Evolutionary conservation across 2,329 filamentous ascomycete species (phyloP).

Genomic region (Ascochyta clinopodiicola): DNA sequence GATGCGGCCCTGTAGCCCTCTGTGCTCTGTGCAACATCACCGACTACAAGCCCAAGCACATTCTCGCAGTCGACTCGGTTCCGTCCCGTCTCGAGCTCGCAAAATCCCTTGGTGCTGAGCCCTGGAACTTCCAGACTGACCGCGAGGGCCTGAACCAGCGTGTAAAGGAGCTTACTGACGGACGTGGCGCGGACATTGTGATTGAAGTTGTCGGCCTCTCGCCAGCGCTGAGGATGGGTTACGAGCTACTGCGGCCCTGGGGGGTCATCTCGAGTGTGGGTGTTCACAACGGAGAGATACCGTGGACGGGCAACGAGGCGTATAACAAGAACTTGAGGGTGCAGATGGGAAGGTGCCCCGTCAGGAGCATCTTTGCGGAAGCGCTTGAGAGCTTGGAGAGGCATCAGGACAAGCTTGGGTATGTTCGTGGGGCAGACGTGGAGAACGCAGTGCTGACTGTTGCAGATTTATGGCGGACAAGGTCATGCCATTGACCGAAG

Average conservation of each 20-base stretch:
- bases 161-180: slow-evolving; percentile 76
- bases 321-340: slow-evolving; percentile 59
- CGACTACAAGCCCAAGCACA: slow-evolving; percentile 75
- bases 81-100: slow-evolving; percentile 77
- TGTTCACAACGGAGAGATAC: slow-evolving; percentile 58
- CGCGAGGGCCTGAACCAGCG: slow-evolving; percentile 69
- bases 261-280: slow-evolving; percentile 57
- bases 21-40: slow-evolving; percentile 81
- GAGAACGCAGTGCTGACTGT: slow-evolving; percentile 2
- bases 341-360: slow-evolving; percentile 59
- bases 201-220: slow-evolving; percentile 63
- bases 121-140: slow-evolving; percentile 77
- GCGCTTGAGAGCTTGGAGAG: slow-evolving; percentile 54
- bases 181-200: slow-evolving; percentile 83
- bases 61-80: slow-evolving; percentile 82
- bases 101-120: slow-evolving; percentile 76
- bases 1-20: slow-evolving; percentile 80
- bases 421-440: slow-evolving; percentile 18
- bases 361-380: slow-evolving; percentile 57
- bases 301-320: slow-evolving; percentile 56
- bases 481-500: slow-evolving; percentile 58
- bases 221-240: slow-evolving; percentile 56
- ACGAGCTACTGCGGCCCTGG: slow-evolving; percentile 58
- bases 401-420: slow-evolving; percentile 58
- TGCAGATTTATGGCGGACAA: slow-evolving; percentile 60